Evolutionary conservation across 2,329 filamentous ascomycete species (phyloP), one percentile per base, ranked within the genome.

Genomic region (Scedosporium boydii): DNA sequence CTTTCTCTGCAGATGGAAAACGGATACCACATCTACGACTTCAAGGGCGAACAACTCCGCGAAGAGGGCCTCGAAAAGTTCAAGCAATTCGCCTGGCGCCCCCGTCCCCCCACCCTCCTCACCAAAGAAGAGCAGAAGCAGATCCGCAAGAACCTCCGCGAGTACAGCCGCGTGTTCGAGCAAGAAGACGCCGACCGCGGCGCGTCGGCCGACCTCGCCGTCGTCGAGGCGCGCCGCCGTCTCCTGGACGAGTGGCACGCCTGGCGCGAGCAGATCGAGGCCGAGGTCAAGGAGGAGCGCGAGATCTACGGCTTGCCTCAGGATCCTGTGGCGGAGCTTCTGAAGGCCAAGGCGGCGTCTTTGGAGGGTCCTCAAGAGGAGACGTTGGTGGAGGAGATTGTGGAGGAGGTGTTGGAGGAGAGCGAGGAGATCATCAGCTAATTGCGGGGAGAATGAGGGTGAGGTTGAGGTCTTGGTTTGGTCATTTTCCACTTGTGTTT

Each of bases 11-110:
- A 96, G 91, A 96, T 98, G 91, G 95, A 99, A 82, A 99, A 98
- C 74, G 95, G 95, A 66, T 99, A 96, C 82, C 93, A 98, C 76
- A 80, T 99, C 65, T 98, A 97, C 83, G 93, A 96, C 74, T 99
- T 99, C 85, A 90, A 87, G 75, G 96, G 95, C 67, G 88, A 90
- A 69, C 84, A 89, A 62, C 86, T 99, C 62, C 88, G 92, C 64
- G 96, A 99, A 78, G 91, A 97, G 76, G 88, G 87, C 60, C 83
- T 96, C 64, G 95, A 99, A 68, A 96, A 96, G 77, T 98, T 99
- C 85, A 97, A 97, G 85, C 95, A 99, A 77, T 91, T 93, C 78
- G 77, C 90, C 66, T 99, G 95, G 95, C 89, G 95, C 55, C 95
- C 95, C 21, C 89, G 95, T 53, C 95, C 95, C 21, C 75, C 90